These are phyloP conservation scores for Fusarium chlamydosporum DNA, from an alignment of 2,329 filamentous ascomycete genomes.

Conservation along the genomic window DNA sequence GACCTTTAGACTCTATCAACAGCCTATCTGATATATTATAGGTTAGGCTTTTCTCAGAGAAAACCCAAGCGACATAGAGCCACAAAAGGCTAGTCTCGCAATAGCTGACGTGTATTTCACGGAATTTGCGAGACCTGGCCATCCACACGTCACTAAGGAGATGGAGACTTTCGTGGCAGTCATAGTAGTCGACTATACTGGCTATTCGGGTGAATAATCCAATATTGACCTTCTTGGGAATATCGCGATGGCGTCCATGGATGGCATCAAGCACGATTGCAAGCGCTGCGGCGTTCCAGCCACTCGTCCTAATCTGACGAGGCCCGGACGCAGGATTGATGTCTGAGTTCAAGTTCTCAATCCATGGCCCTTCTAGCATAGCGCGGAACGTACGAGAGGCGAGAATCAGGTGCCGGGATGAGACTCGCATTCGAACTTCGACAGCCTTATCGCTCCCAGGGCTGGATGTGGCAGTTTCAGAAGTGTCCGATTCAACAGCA, in stretches of 20 bases:
- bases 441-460: too few species aligned
- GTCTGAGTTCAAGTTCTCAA: not conserved
- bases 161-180: too few species aligned
- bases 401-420: not conserved
- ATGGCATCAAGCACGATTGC: too few species aligned
- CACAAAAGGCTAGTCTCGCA: not conserved
- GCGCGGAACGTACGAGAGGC: not conserved
- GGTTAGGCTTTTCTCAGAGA: accelerated
- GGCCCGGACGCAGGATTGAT: too few species aligned
- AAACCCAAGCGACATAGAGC: conserved; percentile 1
- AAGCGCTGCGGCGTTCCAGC: too few species aligned
- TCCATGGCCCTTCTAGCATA: conserved; percentile 5
- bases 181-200: too few species aligned
- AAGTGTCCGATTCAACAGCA: too few species aligned
- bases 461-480: too few species aligned
- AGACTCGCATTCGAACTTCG: conserved; percentile 7
- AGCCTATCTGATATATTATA: accelerated
- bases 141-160: not conserved
- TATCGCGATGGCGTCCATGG: too few species aligned
- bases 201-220: too few species aligned
- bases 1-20: accelerated
- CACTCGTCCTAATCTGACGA: too few species aligned
- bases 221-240: too few species aligned
- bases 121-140: accelerated
- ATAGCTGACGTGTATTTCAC: accelerated